A percentile compares a stretch with the other conserved stretches of the same genome.
These are phyloP conservation scores for Xylaria palmicola DNA, from an alignment of 495 filamentous ascomycete species.

Conservation along the genomic window DNA sequence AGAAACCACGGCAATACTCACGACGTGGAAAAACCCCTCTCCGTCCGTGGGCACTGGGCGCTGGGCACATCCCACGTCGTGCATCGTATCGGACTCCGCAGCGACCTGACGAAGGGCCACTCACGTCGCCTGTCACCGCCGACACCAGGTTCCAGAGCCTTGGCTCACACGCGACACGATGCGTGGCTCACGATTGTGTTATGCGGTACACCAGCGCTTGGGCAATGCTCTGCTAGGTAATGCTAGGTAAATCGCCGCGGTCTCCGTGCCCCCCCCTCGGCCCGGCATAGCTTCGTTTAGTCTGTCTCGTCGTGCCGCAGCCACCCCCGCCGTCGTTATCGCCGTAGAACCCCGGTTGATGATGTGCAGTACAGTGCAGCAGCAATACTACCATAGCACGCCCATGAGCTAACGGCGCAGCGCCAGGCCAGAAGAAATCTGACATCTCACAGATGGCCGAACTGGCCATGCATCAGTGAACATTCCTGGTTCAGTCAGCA, in stretches of 20 bases:
- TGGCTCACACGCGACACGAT: constrained; percentile 5
- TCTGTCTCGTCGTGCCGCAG: neutral
- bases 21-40: neutral
- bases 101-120: neutral
- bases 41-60: neutral
- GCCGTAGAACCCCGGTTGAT: neutral
- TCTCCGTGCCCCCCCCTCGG: neutral
- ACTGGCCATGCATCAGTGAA: neutral
- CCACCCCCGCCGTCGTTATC: neutral
- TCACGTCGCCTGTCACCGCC: neutral
- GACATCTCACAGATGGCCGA: constrained; percentile 9
- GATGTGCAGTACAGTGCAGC: neutral
- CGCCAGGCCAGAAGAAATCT: constrained; percentile 7
- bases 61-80: neutral
- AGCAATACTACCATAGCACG: neutral
- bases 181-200: constrained; percentile 5
- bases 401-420: neutral
- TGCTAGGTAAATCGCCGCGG: neutral
- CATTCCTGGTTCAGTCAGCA: constrained; percentile 12
- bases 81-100: neutral
- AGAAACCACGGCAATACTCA: no score
- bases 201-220: no score
- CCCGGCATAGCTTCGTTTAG: neutral
- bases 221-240: neutral
- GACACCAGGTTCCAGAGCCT: constrained; percentile 8